phyloP scores from a whole-genome alignment of 768 basidiomycete species.

The Boletus patriciae region DNA sequence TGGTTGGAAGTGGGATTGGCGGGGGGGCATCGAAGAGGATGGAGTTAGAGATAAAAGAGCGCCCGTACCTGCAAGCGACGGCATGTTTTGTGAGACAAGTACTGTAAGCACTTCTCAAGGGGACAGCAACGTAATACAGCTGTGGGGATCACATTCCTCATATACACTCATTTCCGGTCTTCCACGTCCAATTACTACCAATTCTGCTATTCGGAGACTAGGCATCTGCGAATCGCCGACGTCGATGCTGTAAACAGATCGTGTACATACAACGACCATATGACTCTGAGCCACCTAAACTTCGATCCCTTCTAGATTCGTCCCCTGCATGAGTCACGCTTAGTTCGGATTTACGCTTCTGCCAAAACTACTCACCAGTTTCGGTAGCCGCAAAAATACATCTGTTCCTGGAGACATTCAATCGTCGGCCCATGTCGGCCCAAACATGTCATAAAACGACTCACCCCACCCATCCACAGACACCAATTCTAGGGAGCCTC shows the following conservation, averaged over 20 bases:
- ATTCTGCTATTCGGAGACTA: background rate
- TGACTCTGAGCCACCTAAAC: slow-evolving; percentile 40
- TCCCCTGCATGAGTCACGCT: slow-evolving; percentile 52
- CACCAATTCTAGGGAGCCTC: slow-evolving; percentile 75
- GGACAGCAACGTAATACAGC: too few species aligned
- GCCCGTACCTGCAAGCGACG: slow-evolving; percentile 3
- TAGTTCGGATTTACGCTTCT: background rate
- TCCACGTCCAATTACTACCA: slow-evolving; percentile 1
- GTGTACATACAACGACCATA: background rate
- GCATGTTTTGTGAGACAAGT: slow-evolving; percentile 12
- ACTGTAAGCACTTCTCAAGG: too few species aligned
- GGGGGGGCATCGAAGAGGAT: background rate
- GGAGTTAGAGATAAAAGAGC: slow-evolving; percentile 1
- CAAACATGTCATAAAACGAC: slow-evolving; percentile 22
- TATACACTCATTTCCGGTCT: slow-evolving; percentile 10
- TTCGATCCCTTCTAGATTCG: slow-evolving; percentile 82
- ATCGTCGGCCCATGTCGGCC: background rate
- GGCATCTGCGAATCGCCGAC: slow-evolving; percentile 8
- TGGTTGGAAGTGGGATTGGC: background rate
- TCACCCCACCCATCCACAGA: slow-evolving; percentile 83
- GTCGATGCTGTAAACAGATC: background rate
- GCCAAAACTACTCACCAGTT: slow-evolving; percentile 53
- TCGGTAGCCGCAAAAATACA: slow-evolving; percentile 78
- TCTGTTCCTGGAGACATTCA: slow-evolving; percentile 61
- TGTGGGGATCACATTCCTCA: too few species aligned